Evolutionary conservation across 169 alveolate species (phyloP).

Genomic region (Plasmodium inui): DNA sequence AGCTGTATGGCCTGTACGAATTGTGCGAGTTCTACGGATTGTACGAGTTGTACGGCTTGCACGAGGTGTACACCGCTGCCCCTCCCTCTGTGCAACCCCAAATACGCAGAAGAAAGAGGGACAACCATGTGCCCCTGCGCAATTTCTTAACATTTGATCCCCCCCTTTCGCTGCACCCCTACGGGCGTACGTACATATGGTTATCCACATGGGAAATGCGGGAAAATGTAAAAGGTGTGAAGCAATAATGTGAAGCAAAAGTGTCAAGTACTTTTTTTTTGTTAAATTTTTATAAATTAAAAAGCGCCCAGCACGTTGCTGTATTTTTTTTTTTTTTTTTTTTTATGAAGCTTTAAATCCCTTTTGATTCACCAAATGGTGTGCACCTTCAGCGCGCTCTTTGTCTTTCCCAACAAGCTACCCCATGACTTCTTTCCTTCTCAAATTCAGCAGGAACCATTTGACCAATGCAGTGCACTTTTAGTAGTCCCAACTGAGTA

Average conservation of each 20-base stretch:
- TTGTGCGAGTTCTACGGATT: too few species aligned
- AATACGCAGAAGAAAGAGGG: background rate
- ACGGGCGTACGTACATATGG: background rate
- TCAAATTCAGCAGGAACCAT: background rate
- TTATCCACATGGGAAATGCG: background rate
- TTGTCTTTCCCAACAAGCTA: background rate
- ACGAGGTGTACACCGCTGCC: background rate
- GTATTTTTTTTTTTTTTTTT: background rate
- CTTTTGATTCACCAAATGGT: background rate
- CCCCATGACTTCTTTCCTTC: background rate
- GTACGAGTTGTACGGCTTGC: too few species aligned
- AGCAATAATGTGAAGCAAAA: background rate
- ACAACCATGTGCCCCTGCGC: background rate
- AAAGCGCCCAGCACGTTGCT: background rate
- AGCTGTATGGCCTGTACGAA: too few species aligned
- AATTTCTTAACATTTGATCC: background rate
- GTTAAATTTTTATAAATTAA: slow-evolving; percentile 3
- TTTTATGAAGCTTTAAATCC: background rate
- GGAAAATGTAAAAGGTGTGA: background rate
- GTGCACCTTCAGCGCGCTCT: background rate
- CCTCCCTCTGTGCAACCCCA: background rate
- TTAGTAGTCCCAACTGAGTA: background rate
- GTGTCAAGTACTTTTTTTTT: background rate
- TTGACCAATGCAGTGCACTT: background rate
- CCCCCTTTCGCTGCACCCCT: background rate